These are phyloP conservation scores for Brassica cretica DNA, from an alignment of 345 rosid genomes.

Conservation along the genomic window DNA sequence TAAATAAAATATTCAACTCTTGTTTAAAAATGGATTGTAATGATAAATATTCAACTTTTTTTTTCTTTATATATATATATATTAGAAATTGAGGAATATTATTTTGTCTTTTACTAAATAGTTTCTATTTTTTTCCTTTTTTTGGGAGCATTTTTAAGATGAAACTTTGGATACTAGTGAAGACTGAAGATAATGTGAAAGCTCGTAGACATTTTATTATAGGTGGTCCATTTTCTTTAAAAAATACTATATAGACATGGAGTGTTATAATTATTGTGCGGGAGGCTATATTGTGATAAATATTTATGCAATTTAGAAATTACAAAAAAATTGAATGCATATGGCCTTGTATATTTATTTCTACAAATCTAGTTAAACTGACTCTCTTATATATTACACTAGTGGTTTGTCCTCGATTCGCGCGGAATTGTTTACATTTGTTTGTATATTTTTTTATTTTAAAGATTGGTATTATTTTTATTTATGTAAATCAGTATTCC, in stretches of 20 bases:
- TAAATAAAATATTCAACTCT: neutral
- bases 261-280: conserved; percentile 7
- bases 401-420: too few species aligned
- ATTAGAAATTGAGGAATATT: conserved; percentile 2
- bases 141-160: conserved; percentile 14
- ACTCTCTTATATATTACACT: neutral
- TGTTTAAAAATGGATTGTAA: neutral
- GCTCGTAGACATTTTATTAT: conserved; percentile 31
- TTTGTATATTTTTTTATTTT: too few species aligned
- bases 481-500: too few species aligned
- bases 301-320: too few species aligned
- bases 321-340: neutral
- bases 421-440: too few species aligned
- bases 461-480: too few species aligned
- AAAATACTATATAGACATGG: conserved; percentile 3
- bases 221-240: conserved; percentile 22
- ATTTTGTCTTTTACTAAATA: conserved; percentile 7
- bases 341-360: neutral
- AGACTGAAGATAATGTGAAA: conserved; percentile 24
- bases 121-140: conserved; percentile 19
- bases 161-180: conserved; percentile 26
- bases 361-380: neutral
- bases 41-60: neutral
- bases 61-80: neutral
- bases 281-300: neutral